A percentile compares a stretch with the other conserved stretches of the same genome.
These are phyloP conservation scores for Musa itinerans DNA, from an alignment of 176 grass and related monocot species.

Conservation along the genomic window DNA sequence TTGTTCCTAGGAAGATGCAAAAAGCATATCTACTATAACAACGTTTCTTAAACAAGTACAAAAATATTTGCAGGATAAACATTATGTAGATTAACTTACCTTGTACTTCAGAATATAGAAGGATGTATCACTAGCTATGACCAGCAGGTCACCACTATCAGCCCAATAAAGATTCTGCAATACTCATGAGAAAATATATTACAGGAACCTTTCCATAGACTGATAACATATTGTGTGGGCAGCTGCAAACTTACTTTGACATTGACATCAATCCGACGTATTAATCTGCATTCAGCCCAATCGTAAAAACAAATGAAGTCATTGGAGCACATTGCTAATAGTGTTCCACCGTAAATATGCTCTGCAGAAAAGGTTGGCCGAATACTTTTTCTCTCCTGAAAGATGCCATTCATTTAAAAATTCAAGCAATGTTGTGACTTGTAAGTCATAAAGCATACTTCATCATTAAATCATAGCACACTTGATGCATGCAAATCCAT, in stretches of 20 bases:
- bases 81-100: slow-evolving; percentile 40
- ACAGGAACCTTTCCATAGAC: slow-evolving; percentile 2
- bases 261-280: slow-evolving; percentile 86
- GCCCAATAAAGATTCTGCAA: slow-evolving; percentile 94
- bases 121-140: slow-evolving; percentile 89
- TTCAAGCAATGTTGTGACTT: neutral
- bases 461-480: neutral
- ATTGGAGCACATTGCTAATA: slow-evolving; percentile 94
- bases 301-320: slow-evolving; percentile 99
- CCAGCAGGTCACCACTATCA: slow-evolving; percentile 91
- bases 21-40: neutral
- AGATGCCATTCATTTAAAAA: slow-evolving; percentile 14
- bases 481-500: too few species aligned
- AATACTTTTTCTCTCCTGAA: slow-evolving; percentile 90
- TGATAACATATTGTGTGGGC: neutral
- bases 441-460: neutral
- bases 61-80: slow-evolving; percentile 5
- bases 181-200: slow-evolving; percentile 11
- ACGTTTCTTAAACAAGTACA: neutral
- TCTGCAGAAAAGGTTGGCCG: slow-evolving; percentile 85
- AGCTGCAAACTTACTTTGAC: slow-evolving; percentile 55
- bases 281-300: slow-evolving; percentile 86
- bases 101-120: slow-evolving; percentile 99
- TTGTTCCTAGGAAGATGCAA: neutral
- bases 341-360: slow-evolving; percentile 78